A percentile compares a stretch with the other conserved stretches of the same genome.
Conservation (phyloP, 495 filamentous ascomycete genomes). For the Mycothermus thermophilus region DNA sequence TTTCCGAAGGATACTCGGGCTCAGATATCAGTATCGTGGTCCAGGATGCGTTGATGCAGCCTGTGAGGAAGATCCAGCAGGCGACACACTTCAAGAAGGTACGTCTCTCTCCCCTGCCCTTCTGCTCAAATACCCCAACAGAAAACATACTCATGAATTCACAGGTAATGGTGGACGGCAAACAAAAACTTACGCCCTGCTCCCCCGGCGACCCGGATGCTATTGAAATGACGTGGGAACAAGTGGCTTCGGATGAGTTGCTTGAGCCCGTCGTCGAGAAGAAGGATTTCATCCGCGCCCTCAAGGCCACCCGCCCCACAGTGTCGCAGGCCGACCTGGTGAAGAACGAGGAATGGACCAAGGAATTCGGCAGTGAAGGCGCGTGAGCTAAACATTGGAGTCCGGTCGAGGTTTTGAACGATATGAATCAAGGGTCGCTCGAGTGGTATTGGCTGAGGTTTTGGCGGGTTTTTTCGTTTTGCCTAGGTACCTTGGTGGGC, state of each 20-base stretch:
- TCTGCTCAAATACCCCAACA: neutral
- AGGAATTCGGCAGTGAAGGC: slow-evolving; percentile 94
- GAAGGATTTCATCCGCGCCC: slow-evolving; percentile 89
- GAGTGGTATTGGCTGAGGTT: no score
- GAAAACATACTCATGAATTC: neutral
- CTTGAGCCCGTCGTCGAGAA: slow-evolving; percentile 74
- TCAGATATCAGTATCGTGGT: slow-evolving; percentile 94
- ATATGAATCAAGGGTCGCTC: no score
- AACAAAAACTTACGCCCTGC: slow-evolving; percentile 75
- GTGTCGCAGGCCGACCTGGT: slow-evolving; percentile 74
- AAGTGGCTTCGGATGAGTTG: slow-evolving; percentile 65
- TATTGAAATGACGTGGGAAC: slow-evolving; percentile 86
- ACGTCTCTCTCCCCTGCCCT: slow-evolving; percentile 7
- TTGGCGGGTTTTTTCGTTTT: no score
- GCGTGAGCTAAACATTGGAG: no score
- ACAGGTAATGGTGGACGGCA: slow-evolving; percentile 58
- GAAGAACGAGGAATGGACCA: slow-evolving; percentile 83
- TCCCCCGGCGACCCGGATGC: slow-evolving; percentile 80
- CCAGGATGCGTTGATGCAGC: slow-evolving; percentile 96
- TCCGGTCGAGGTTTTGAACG: no score
- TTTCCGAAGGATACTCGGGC: slow-evolving; percentile 88
- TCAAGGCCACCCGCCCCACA: slow-evolving; percentile 75
- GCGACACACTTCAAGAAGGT: slow-evolving; percentile 98
- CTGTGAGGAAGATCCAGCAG: slow-evolving; percentile 91
- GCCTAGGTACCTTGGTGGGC: slow-evolving; percentile 8